A percentile compares a stretch with the other conserved stretches of the same genome.
Conservation (phyloP, 768 basidiomycete genomes). For the Podaxis sp. region DNA sequence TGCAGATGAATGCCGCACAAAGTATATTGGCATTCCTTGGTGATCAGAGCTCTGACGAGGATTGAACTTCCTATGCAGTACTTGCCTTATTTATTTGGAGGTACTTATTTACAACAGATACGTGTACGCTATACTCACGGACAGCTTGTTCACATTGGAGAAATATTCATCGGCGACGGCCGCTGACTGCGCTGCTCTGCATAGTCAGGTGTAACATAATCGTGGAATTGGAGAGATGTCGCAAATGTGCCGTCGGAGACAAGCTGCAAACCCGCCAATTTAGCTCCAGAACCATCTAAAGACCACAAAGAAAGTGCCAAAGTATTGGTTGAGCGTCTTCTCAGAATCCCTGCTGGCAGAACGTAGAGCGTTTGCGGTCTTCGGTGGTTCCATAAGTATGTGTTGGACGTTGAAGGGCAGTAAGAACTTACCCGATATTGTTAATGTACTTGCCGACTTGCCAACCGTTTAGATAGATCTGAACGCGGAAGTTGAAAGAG, state of each 20-base stretch:
- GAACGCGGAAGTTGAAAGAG: constrained; percentile 46
- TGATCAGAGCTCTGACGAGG: constrained; percentile 72
- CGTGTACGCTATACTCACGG: neutral
- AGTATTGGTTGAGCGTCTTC: constrained; percentile 41
- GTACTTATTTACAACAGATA: neutral
- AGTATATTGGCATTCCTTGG: constrained; percentile 72
- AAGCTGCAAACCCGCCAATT: constrained; percentile 38
- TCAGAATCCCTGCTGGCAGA: constrained; percentile 46
- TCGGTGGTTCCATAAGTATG: neutral
- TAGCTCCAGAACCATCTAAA: constrained; percentile 40
- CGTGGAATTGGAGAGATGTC: constrained; percentile 35
- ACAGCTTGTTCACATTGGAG: constrained; percentile 30
- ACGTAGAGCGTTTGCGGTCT: constrained; percentile 50
- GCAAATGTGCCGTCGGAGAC: constrained; percentile 45
- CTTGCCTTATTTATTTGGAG: neutral
- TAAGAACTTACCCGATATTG: constrained; percentile 39
- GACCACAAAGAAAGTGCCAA: constrained; percentile 50
- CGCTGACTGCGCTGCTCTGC: constrained; percentile 31
- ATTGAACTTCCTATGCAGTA: constrained; percentile 13
- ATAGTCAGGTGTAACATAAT: constrained; percentile 43
- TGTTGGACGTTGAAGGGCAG: neutral
- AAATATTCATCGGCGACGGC: constrained; percentile 23
- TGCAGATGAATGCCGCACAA: constrained; percentile 46
- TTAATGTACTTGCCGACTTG: constrained; percentile 54
- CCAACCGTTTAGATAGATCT: constrained; percentile 53